Conservation (phyloP, 164 flowering plant genomes). For the grape (Vitis vinifera) region ASM3070453v1 NC_081811.1:22803501-22804000, state of each 20-base stretch:
- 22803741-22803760: neutral
- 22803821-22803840: slow-evolving; percentile 1
- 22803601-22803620: slow-evolving; percentile 42
- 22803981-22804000: neutral
- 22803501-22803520: slow-evolving; percentile 37
- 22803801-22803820: neutral
- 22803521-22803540: slow-evolving; percentile 48
- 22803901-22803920: slow-evolving; percentile 3
- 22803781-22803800: slow-evolving; percentile 1
- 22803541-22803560: slow-evolving; percentile 35
- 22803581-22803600: slow-evolving; percentile 45
- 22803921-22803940: slow-evolving; percentile 9
- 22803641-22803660: slow-evolving; percentile 10
- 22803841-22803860: neutral
- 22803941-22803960: slow-evolving; percentile 8
- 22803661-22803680: slow-evolving; percentile 14
- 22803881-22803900: neutral
- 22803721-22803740: neutral
- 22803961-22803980: neutral
- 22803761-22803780: neutral
- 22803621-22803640: slow-evolving; percentile 34
- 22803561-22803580: slow-evolving; percentile 30
- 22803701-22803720: slow-evolving; percentile 1
- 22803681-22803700: slow-evolving; percentile 4
- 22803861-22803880: neutral